Conservation (phyloP, 768 basidiomycete genomes). For the Cystobasidium onofrii region DNA sequence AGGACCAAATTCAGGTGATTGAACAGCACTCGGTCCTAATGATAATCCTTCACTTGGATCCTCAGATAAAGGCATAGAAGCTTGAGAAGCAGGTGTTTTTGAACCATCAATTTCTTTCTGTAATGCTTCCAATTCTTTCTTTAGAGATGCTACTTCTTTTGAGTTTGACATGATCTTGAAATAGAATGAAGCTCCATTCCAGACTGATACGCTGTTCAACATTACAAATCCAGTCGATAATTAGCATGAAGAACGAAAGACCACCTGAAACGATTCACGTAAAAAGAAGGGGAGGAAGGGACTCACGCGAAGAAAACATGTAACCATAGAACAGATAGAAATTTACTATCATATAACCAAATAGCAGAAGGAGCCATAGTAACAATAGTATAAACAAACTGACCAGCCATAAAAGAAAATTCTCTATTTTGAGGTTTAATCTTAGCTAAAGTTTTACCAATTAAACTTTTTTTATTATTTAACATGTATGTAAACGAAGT, state of each 20-base stretch:
- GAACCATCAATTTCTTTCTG: slow-evolving; percentile 23
- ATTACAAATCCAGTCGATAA: no score
- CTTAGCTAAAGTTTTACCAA: slow-evolving; percentile 62
- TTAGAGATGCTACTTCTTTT: slow-evolving; percentile 31
- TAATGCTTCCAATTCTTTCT: slow-evolving; percentile 30
- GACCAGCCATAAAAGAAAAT: slow-evolving; percentile 70
- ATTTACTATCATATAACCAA: slow-evolving; percentile 40
- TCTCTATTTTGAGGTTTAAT: slow-evolving; percentile 60
- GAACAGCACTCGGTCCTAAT: slow-evolving; percentile 9
- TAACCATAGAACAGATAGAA: slow-evolving; percentile 12
- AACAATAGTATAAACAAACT: slow-evolving; percentile 52
- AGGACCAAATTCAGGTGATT: not conserved
- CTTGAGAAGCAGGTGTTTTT: slow-evolving; percentile 5
- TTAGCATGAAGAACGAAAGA: no score
- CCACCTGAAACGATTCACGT: no score
- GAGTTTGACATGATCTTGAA: slow-evolving; percentile 25
- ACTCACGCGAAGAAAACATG: not conserved
- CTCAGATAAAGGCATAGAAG: not conserved
- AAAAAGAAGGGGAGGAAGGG: no score
- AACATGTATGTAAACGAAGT: slow-evolving; percentile 83
- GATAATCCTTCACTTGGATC: not conserved
- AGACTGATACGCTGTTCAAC: slow-evolving; percentile 31
- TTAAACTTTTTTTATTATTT: slow-evolving; percentile 74
- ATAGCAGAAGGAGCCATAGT: slow-evolving; percentile 31
- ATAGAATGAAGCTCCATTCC: slow-evolving; percentile 36